Percentiles rank a stretch among this genome's conserved stretches.
These are phyloP conservation scores for Debaryomyces tyrocola DNA, from an alignment of 805 yeast species.

Conservation along the genomic window DNA sequence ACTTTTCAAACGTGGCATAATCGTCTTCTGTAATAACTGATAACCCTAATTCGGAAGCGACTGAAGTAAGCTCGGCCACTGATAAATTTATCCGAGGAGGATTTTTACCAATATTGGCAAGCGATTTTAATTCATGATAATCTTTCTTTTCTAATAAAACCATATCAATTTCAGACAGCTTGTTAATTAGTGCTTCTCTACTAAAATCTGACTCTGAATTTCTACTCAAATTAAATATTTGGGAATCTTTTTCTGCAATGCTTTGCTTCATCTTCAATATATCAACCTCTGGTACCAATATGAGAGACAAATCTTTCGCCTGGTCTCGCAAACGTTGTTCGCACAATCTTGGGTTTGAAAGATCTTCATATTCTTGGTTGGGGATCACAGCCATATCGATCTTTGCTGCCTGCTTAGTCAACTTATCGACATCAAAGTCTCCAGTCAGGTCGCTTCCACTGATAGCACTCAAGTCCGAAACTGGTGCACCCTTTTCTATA, in stretches of 20 bases:
- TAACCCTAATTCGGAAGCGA: slow-evolving; percentile 44
- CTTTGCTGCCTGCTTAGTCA: slow-evolving; percentile 22
- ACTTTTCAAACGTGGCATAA: slow-evolving; percentile 5
- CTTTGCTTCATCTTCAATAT: slow-evolving; percentile 21
- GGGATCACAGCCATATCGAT: slow-evolving; percentile 25
- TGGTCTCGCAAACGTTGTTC: slow-evolving; percentile 13
- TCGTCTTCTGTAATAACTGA: slow-evolving; percentile 11
- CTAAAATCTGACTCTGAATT: slow-evolving; percentile 9
- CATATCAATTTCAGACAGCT: slow-evolving; percentile 32
- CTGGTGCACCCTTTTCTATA: background rate
- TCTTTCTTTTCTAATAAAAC: slow-evolving; percentile 29
- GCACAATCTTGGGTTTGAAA: slow-evolving; percentile 14
- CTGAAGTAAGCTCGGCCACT: background rate
- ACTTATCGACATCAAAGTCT: slow-evolving; percentile 28
- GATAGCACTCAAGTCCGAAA: background rate
- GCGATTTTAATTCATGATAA: slow-evolving; percentile 25
- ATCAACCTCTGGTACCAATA: slow-evolving; percentile 29
- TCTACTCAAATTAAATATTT: slow-evolving; percentile 20
- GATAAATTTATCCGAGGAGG: background rate
- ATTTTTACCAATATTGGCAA: background rate
- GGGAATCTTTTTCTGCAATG: slow-evolving; percentile 31
- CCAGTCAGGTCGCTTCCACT: slow-evolving; percentile 26
- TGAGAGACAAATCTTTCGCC: slow-evolving; percentile 19
- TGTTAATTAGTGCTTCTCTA: slow-evolving; percentile 22
- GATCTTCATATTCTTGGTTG: slow-evolving; percentile 16